Evolutionary conservation across 768 basidiomycete species (phyloP).

Genomic region (Mycena kentingensis): DNA sequence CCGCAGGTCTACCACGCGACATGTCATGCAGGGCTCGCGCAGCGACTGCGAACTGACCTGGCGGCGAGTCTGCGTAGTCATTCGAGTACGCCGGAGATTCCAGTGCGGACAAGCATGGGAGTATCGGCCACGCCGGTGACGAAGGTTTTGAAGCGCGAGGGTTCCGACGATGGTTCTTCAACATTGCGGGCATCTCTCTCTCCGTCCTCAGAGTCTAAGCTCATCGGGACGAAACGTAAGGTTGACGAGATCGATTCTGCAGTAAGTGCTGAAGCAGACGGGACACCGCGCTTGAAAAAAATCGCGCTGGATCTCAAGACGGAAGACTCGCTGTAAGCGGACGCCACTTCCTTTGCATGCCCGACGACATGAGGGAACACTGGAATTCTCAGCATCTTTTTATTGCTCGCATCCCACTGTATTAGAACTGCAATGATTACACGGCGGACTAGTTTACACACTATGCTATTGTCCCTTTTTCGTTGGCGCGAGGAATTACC

Average conservation of each 20-base stretch:
- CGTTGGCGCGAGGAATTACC: slow-evolving; percentile 34
- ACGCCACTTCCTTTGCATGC: slow-evolving; percentile 16
- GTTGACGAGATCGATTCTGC: slow-evolving; percentile 53
- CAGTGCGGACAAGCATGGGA: slow-evolving; percentile 32
- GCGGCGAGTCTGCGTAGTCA: slow-evolving; percentile 56
- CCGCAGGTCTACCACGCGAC: slow-evolving; percentile 90
- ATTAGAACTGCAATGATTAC: not conserved
- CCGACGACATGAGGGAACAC: no score
- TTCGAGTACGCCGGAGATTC: slow-evolving; percentile 71
- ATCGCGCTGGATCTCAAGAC: slow-evolving; percentile 42
- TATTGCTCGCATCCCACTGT: not conserved
- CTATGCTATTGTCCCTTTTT: slow-evolving; percentile 20
- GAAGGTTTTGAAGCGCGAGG: slow-evolving; percentile 29
- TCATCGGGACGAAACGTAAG: slow-evolving; percentile 75
- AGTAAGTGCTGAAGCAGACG: slow-evolving; percentile 41
- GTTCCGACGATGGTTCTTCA: slow-evolving; percentile 26
- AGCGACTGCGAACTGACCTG: slow-evolving; percentile 65
- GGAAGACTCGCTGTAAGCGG: slow-evolving; percentile 24
- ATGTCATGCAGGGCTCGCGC: slow-evolving; percentile 78
- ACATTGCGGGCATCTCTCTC: slow-evolving; percentile 48
- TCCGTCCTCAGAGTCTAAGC: slow-evolving; percentile 54
- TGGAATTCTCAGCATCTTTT: not conserved
- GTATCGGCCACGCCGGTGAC: slow-evolving; percentile 40
- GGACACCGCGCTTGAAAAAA: slow-evolving; percentile 71
- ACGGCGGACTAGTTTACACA: slow-evolving; percentile 3